Base-by-base conservation (phyloP, 75 land plant genomes). In the Isoetes taiwanensis region DNA sequence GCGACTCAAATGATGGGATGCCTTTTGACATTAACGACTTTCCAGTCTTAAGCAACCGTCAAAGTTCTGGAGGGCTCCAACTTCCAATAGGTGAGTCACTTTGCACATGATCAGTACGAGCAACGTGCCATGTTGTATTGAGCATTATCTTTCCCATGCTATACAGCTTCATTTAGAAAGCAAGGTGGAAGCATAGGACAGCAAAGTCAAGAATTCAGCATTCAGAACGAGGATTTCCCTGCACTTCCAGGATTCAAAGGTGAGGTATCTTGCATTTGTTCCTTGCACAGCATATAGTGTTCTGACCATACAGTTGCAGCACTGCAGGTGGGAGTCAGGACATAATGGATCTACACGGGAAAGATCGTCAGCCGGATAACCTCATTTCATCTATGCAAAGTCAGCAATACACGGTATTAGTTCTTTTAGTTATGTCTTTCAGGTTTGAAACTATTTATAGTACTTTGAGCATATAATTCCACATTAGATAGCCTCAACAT, bases 211-310 rank as follows among this genome's bases (percentile, higher is more conserved):
- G 98, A 83, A 61, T 93, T 93, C 56, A 93, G 95, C 62, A 93
- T 93, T 41, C 94, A 86, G 67, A 93, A 86, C 74, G 98, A 93
- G 63, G 94, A 93, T 56, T 93, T 93, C 61, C 98, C 98, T 5
- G 98, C 94, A 28, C 76, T 93, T 42, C 93, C 94, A 26, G 88
- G 91, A 28, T 83, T 64, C 63, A 91, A 86, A 86, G 97, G 97
- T 91, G 32, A 28, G 40, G 12, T 32, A 21, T 5, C 16, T 3
- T 1, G 14, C 2, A n/a, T n/a, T n/a, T n/a, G n/a, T n/a, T n/a
- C n/a, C n/a, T 9, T 37, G 9, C 39, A 37, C 19, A 11, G 17
- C 8, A 10, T 14, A 28, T 28, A 3, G 26, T 52, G 34, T 2
- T 38, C 14, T 29, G 28, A 29, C 30, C 12, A 8, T 61, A 37